Evolutionary conservation across 352 stramenopile species (phyloP).

Genomic region (Phytophthora boehmeriae): DNA sequence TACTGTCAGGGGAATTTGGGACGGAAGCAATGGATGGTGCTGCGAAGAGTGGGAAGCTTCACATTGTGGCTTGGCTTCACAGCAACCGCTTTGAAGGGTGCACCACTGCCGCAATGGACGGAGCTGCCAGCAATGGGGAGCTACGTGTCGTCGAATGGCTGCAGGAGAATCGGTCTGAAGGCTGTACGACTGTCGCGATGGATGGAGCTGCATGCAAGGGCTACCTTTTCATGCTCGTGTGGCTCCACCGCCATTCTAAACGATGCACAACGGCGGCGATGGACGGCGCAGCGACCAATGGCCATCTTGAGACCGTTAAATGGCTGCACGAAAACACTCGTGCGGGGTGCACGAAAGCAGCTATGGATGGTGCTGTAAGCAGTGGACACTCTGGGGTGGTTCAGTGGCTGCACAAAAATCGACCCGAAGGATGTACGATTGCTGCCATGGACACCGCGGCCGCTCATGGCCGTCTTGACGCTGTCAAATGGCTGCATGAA

Average conservation of each 20-base stretch:
- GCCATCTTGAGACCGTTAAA: slow-evolving; percentile 22
- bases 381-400: background rate
- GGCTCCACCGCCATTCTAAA: background rate
- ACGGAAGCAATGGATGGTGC: slow-evolving; percentile 21
- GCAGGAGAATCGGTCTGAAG: background rate
- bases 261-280: slow-evolving; percentile 21
- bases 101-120: background rate
- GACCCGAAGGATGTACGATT: slow-evolving; percentile 14
- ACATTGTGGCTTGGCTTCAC: slow-evolving; percentile 20
- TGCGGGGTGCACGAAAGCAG: background rate
- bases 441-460: too few species aligned
- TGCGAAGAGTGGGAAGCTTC: slow-evolving; percentile 19
- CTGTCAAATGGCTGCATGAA: background rate
- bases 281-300: slow-evolving; percentile 23
- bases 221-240: background rate
- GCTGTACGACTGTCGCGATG: background rate
- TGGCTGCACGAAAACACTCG: background rate
- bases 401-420: slow-evolving; percentile 24
- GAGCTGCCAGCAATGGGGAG: background rate
- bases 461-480: too few species aligned
- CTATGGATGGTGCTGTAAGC: background rate
- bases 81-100: background rate
- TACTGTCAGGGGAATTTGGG: slow-evolving; percentile 4
- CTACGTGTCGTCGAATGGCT: background rate
- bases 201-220: background rate